A percentile compares a stretch with the other conserved stretches of the same genome.
Evolutionary conservation across 2,329 filamentous ascomycete species (phyloP).

Genomic region (Graphium sp.): DNA sequence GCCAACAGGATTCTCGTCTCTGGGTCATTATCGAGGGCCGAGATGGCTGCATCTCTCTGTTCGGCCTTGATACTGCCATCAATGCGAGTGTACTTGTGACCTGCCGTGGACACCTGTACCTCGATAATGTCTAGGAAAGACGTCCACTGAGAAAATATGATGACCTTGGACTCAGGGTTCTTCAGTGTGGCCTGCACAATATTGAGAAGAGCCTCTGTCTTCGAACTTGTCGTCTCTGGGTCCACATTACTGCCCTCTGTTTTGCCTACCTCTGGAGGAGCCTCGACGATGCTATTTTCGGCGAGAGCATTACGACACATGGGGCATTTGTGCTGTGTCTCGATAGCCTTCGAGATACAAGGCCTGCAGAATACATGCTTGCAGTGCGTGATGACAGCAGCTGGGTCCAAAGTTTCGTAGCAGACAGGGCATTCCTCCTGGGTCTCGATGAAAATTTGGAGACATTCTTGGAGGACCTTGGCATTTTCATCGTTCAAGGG

Average conservation of each 20-base stretch:
- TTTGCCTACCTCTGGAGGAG: too few relatives aligned
- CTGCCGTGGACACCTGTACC: slow-evolving; percentile 41
- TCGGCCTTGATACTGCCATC: slow-evolving; percentile 64
- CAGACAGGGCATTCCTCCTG: slow-evolving; percentile 78
- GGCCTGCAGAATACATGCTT: slow-evolving; percentile 61
- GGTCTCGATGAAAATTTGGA: slow-evolving; percentile 15
- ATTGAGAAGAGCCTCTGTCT: slow-evolving; percentile 62
- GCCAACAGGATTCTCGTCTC: slow-evolving; percentile 63
- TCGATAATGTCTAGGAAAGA: slow-evolving; percentile 59
- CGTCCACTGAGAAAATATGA: slow-evolving; percentile 67
- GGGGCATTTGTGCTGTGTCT: slow-evolving; percentile 66
- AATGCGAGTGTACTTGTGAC: slow-evolving; percentile 52
- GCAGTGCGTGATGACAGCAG: slow-evolving; percentile 68
- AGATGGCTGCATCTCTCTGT: slow-evolving; percentile 53
- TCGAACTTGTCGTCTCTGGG: slow-evolving; percentile 49
- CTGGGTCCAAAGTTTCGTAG: slow-evolving; percentile 42
- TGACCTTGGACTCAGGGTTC: slow-evolving; percentile 47
- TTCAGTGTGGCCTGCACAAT: slow-evolving; percentile 55
- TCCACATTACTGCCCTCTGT: slow-evolving; percentile 38
- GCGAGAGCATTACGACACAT: slow-evolving; percentile 63
- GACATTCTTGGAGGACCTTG: not conserved
- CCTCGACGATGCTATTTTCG: slow-evolving; percentile 27
- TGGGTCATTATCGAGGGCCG: slow-evolving; percentile 48
- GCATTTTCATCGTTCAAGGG: too few relatives aligned
- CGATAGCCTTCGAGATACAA: slow-evolving; percentile 61